Base-by-base conservation (phyloP, 1,139 yeast species). In the Lodderomyces oxycetoniae region DNA sequence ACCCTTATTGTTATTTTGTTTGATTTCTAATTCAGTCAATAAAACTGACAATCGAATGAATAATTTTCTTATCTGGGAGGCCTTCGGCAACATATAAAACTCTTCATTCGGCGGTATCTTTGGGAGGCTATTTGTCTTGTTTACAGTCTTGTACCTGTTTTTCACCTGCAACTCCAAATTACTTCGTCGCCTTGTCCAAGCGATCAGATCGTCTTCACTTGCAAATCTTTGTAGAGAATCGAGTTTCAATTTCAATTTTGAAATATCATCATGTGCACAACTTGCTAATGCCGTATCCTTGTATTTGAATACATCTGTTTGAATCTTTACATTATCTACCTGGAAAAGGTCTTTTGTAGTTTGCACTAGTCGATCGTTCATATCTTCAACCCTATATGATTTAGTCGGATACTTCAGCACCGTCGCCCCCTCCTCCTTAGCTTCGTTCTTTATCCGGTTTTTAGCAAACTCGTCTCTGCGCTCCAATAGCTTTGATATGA, bases 121-220 rank as follows among this genome's bases (percentile, higher is more conserved):
- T 0, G 67, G 69, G 7, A 53, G 39, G 4, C 57, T 53, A 48
- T 67, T 45, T 56, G 52, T 42, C 44, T 65, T 44, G 35, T 63
- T 48, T 41, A 67, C 55, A 33, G 63, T 46, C 44, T 67, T 61
- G 53, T 76, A 49, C 55, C 69, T 61, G 40, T 56, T 43, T 39
- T 62, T 49, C 17, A 74, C 52, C 16, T 49, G 52, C 2, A 63
- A 61, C 32, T 78, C 57, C 2, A 55, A 57, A 1, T 46, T 49
- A 1, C 57, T 42, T 46, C 78, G 81, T 17, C 64, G 46, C 4
- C 50, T 46, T 46, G 77, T 77, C 86, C 88, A 81, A 1, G 46
- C 47, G n/a, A 57, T 50, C 50, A 72, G 79, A 4, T 59, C 65
- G 5, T 56, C 53, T 2, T 28, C 26, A 13, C n/a, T 20, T 8